Base-by-base conservation (phyloP, 495 filamentous ascomycete genomes). In the Penicillium flavigenum region DNA sequence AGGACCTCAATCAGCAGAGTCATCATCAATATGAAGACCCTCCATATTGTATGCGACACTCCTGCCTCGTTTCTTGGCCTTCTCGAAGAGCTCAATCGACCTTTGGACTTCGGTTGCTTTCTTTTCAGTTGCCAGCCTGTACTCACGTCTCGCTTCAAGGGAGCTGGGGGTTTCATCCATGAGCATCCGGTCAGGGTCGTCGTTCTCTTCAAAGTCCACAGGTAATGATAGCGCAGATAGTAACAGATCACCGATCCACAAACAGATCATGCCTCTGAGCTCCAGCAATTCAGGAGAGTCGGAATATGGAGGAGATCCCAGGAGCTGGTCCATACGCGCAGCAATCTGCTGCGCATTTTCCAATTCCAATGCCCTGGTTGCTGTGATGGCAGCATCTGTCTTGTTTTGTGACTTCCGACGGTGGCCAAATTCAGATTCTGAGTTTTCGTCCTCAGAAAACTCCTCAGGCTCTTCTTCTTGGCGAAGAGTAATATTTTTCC, bases 231-330 rank as follows among this genome's bases (percentile, higher is more conserved):
- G 31, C 3, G 66, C 70, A 3, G 67, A 71, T 7, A 76, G 51
- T 22, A 75, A 65, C 44, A 93, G 65, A 60, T 92, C 88, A 2
- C 72, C 82, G 22, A 89, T 74, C 80, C 86, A 92, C 27, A 89
- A 69, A 10, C 77, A 82, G 8, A 90, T 72, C 81, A 88, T 89
- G 9, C 76, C 88, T 43, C 86, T 72, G 10, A 92, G 70, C 52
- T 83, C 70, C 34, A 88, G 73, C 49, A 94, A 65, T 47, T 78
- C 76, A 10, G 74, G 56, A 43, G 81, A 80, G 44, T 83, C 78
- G 1, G 81, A 83, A 63, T 84, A 91, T 1, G 89, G 88, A 31
- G 81, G 77, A 24, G 82, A 83, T 34, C 77, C 75, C 62, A 91
- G 74, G 8, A 88, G 60, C 31, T 80, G 73, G 64, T 90, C 86